Base-by-base conservation (phyloP, 2,329 filamentous ascomycete species). In the Botrytis squamosa region DNA sequence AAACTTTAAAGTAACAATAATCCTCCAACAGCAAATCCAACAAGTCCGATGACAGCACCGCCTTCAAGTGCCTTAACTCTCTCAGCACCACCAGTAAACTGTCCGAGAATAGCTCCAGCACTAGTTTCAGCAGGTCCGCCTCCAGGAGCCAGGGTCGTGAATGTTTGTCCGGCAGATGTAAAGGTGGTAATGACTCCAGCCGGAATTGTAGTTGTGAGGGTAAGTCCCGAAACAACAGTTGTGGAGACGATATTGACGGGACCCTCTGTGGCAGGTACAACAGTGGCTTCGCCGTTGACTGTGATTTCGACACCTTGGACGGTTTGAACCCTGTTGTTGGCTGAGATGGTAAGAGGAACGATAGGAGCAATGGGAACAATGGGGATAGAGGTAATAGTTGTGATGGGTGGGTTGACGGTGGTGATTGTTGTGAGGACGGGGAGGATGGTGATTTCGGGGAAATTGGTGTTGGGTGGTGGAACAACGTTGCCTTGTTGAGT, bases 1-100 rank as follows among this genome's bases (percentile, higher is more conserved):
- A 29, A 57, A 29, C 14, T 9, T 38, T n/a, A 67, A 67, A 72
- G 73, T 60, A 75, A 59, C 46, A 75, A 67, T 62, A 55, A 46
- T 16, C 70, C n/a, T 22, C 64, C 64, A 67, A 70, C 71, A 49
- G 57, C 59, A 66, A 73, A 70, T 3, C 63, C 69, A n/a, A 68
- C 68, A 29, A 73, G 16, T 63, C 66, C 72, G 7, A 71, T 49
- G 18, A 73, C 20, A 33, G 57, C 59, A n/a, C 66, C 52, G 1
- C 67, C 72, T 5, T 73, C 59, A n/a, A 69, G 25, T 1, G 38
- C n/a, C 57, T 64, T 29, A 8, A 59, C 33, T 16, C 44, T 40
- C 9, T 22, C 46, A 10, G 59, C 44, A 5, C 25, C 72, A 55
- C 66, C 72, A 0, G 55, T 49, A 25, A 71, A 57, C 6, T 40